Base-by-base conservation (phyloP, 768 basidiomycete genomes). In the Boletus rex-veris region DNA sequence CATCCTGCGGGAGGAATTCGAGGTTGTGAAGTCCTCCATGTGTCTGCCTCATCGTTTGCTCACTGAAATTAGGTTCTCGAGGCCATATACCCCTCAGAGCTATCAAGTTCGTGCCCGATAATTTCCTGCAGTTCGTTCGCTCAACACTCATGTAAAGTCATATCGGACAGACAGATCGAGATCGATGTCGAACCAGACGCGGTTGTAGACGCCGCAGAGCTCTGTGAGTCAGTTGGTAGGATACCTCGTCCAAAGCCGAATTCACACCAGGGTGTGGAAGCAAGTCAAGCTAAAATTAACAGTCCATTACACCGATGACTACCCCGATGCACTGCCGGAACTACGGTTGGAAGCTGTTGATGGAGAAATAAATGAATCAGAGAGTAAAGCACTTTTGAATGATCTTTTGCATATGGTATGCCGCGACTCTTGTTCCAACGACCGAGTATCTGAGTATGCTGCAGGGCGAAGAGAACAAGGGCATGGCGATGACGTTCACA, bases 401-500 rank as follows among this genome's bases (percentile, higher is more conserved):
- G 80, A 80, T 33, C 75, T 90, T 31, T 77, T 76, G 58, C 73
- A 74, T 61, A 75, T 84, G 65, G 85, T 86, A 69, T 53, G 83
- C 51, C 19, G 5, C 2, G 73, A 38, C 14, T 28, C 39, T 50
- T 30, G 54, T 40, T 39, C 40, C 38, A 33, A 30, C 15, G 28
- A 19, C 14, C 10, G 33, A 33, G n/a, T 37, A 18, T 33, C 48
- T 30, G 50, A 54, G 45, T 35, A 28, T 33, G 21, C 37, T 45
- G 31, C 53, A 90, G 88, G 90, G 88, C 51, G 81, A 87, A 65
- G 92, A 94, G 65, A 93, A 90, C 68, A 64, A 92, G 19, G 92
- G 92, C 40, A 95, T 95, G 88, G 94, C 97, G 3, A 98, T 98
- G 94, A 95, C 94, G 16, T 99, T 97, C 67, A 93, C 96, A 0